Base-by-base conservation (phyloP, 23 red algal genomes). In the Rhodosorus marinus region DNA sequence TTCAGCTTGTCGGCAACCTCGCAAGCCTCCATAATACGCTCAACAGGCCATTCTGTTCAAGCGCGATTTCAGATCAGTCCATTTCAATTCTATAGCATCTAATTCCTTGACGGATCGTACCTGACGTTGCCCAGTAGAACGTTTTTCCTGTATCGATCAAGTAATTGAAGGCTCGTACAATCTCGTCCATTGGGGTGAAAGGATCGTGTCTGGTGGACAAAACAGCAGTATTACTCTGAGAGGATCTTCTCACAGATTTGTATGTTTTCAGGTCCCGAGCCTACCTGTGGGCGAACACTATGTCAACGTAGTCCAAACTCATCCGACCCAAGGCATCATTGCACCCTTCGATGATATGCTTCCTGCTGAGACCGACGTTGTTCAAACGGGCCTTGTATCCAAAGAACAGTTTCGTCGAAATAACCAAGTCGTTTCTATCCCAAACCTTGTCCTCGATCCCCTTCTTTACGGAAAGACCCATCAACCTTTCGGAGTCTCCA, bases 331-430 rank as follows among this genome's bases (percentile, higher is more conserved):
- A 20, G 22, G 62, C 52, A 3, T 47, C 62, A 11, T 3, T 1
- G 23, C 31, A 8, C 0, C 62, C 62, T 19, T 67, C 34, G 1
- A 24, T 23, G 31, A 67, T 50, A 29, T 67, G 62, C 40, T 67
- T 67, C 35, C 62, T 35, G 0, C 48, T 31, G 21, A 67, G 62
- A 4, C 62, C 62, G 24, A 32, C 35, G 4, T 35, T 40, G 62
- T 49, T 67, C 15, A 43, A 43, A 14, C 40, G 26, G 35, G 26
- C 62, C 29, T 20, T 67, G 34, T 29, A n/a, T 4, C 62, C 62
- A 29, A 67, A 67, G 8, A 67, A 67, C 15, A 67, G 31, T 29
- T 67, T 67, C 0, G 62, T 67, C 19, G 27, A 33, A 11, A 67
- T 27, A 30, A 67, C 36, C 9, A 67, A 43, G 62, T 67, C 62